Base-by-base conservation (phyloP, 2,329 filamentous ascomycete species). In the Davidsoniella eucalypti region DNA sequence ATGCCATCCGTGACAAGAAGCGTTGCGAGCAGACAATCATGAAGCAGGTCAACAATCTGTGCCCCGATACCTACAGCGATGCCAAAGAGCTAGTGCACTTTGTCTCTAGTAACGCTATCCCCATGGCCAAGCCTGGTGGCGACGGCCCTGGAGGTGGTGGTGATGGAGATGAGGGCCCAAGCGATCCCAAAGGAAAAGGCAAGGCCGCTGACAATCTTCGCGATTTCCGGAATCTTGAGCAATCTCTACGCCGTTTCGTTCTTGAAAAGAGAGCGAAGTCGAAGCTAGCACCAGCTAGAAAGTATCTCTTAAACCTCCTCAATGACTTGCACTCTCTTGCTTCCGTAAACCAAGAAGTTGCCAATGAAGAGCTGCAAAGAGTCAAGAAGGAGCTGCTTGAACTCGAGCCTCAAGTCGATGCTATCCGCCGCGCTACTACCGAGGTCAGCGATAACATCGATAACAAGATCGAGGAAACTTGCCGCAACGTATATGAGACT, bases 91-190 rank as follows among this genome's bases (percentile, higher is more conserved):
- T 98, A 6, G 92, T 98, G 3, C 92, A 98, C 62, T 98, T 98
- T 57, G 92, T 98, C 2, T 96, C 92, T 2, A 96, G 90, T 61
- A 94, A 95, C 62, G 88, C 88, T 3, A 84, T 98, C 53, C 90
- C 90, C 0, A 80, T 84, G 50, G 73, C 72, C 1, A 75, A 78
- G 8, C 71, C 75, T 14, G 66, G 69, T 52, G 72, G 71, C 41
- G 72, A 73, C 39, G 76, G 73, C n/a, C 73, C 70, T 12, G 72
- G 67, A 5, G 71, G 66, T 49, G 72, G 77, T 51, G 73, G 76
- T 18, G 67, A 71, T 4, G 66, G 67, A 55, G 70, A 72, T 43
- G 51, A 52, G 46, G 51, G 51, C 21, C 36, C 41, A 4, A 49
- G 45, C 18, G 78, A 82, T 36, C 71, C 72, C 33, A 83, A 82